These are phyloP conservation scores for Amylocystis lapponica DNA, from an alignment of 768 basidiomycete genomes.

Conservation along the genomic window DNA sequence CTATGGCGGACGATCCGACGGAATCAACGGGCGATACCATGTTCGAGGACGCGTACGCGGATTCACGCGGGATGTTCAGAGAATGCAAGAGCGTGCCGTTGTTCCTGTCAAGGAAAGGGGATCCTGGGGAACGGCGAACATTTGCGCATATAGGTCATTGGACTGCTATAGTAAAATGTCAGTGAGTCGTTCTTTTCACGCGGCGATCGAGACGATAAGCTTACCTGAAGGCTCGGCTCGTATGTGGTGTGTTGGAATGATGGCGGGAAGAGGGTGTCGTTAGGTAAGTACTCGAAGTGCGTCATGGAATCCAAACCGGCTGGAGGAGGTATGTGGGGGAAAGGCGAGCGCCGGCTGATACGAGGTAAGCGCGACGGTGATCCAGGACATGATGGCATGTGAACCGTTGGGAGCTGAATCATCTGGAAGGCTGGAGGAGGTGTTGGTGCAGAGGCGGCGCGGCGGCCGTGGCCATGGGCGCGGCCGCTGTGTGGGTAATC, in stretches of 20 bases:
- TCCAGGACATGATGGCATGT: conserved; percentile 57
- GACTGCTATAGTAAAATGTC: conserved; percentile 2
- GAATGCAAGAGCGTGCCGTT: conserved; percentile 42
- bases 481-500: conserved; percentile 26
- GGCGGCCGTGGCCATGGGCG: conserved; percentile 31
- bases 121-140: conserved; percentile 7
- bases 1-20: conserved; percentile 30
- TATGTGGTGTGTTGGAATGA: conserved; percentile 28
- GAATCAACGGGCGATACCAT: conserved; percentile 38
- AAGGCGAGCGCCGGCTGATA: conserved; percentile 55
- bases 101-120: conserved; percentile 14
- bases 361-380: conserved; percentile 51
- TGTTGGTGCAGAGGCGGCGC: conserved; percentile 52
- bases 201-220: conserved; percentile 31
- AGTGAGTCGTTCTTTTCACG: conserved; percentile 1
- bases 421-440: conserved; percentile 59
- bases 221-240: conserved; percentile 35
- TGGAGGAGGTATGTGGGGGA: conserved; percentile 37
- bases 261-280: conserved; percentile 36
- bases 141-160: conserved; percentile 2
- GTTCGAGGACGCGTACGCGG: conserved; percentile 11
- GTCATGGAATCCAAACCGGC: conserved; percentile 32
- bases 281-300: conserved; percentile 52
- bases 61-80: conserved; percentile 37
- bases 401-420: conserved; percentile 63